Conservation (phyloP, 192 early-diverging fungal species). For the Rhizophagus sp. region DNA sequence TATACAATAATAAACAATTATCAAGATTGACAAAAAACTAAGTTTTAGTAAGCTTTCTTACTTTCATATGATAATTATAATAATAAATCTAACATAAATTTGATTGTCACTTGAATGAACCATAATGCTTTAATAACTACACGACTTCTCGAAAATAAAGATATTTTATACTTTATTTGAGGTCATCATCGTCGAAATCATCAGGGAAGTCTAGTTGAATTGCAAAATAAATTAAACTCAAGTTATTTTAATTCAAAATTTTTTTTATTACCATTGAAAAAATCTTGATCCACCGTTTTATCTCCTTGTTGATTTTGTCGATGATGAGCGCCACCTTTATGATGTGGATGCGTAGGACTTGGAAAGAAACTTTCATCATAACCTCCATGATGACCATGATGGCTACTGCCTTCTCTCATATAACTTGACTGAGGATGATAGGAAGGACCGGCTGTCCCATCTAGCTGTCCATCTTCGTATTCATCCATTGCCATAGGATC, state of each 20-base stretch:
- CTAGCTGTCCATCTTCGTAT: slow-evolving; percentile 17
- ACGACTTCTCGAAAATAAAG: too few species aligned
- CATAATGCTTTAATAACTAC: too few species aligned
- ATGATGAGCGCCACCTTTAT: slow-evolving; percentile 26
- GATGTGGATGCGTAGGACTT: slow-evolving; percentile 1
- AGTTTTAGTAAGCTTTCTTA: too few species aligned
- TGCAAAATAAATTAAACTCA: not conserved
- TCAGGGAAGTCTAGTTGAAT: slow-evolving; percentile 23
- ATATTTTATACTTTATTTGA: slow-evolving; percentile 24
- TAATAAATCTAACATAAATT: too few species aligned
- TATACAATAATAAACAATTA: too few species aligned
- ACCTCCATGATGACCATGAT: not conserved
- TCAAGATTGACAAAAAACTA: too few species aligned
- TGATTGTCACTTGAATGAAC: not conserved
- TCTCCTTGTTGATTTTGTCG: slow-evolving; percentile 26
- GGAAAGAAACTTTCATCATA: slow-evolving; percentile 22
- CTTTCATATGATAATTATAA: too few species aligned
- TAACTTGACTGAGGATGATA: slow-evolving; percentile 10
- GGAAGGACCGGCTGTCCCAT: slow-evolving; percentile 4
- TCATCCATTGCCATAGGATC: slow-evolving; percentile 30
- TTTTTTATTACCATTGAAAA: slow-evolving; percentile 25
- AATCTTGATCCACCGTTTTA: slow-evolving; percentile 27
- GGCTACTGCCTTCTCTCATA: slow-evolving; percentile 9
- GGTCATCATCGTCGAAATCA: slow-evolving; percentile 33
- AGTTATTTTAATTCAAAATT: not conserved